Evolutionary conservation across 805 yeast species (phyloP), one percentile per base, ranked within the genome.

Genomic region (Yarrowia sp.): DNA sequence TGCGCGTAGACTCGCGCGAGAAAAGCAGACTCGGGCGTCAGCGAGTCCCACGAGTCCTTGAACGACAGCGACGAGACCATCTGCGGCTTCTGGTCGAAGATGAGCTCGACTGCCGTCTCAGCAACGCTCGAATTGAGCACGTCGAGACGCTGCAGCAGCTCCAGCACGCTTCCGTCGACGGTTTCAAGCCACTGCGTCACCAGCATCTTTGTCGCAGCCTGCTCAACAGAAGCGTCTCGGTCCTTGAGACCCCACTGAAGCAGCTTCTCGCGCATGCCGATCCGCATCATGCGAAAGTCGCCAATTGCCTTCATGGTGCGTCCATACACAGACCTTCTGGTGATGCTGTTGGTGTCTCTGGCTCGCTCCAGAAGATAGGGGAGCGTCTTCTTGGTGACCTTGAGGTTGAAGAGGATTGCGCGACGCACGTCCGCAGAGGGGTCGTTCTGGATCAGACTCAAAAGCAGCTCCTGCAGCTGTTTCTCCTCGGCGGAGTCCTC

Each of bases 211-310:
- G 80, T 73, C 5, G 97, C 90, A 0, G 97, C 93, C 25, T 76
- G 77, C 66, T 83, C 77, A 1, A 94, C 97, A 6, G 78, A 67
- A 4, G 79, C 83, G 66, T 92, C 97, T 66, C 97, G 82, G 73
- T 93, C 99, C 65, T 83, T 84, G 56, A 93, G 78, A 3, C 99
- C 98, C 90, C 96, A 88, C 42, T 80, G 78, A 19, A 94, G 77
- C 22, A 94, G 71, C 61, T 81, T 80, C 63, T 88, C 93, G 41
- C 97, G 76, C 31, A 81, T 77, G 7, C 76, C 76, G 53, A 81
- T 76, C 31, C 79, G 81, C 9, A 90, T 75, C 21, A 76, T 75
- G 35, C 84, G 76, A 65, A 86, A 81, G 65, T 83, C 87, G 5
- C 87, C 88, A 66, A 90, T 76, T 29, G 84, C 86, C 63, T 85